Conservation (phyloP, 2,329 filamentous ascomycete genomes). For the Magnaporthales sp. region DNA sequence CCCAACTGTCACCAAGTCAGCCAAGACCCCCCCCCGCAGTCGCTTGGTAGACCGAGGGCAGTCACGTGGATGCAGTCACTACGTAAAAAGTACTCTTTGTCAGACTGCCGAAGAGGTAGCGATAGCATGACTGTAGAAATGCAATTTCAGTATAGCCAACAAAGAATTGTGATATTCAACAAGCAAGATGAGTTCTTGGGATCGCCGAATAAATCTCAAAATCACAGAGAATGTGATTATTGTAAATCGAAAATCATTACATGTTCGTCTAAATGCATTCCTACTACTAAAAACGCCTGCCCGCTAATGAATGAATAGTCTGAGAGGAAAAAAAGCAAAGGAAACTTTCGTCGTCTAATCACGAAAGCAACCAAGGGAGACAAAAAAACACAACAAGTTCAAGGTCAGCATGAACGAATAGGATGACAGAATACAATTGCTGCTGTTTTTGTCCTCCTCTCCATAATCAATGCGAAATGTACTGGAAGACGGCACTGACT, state of each 20-base stretch:
- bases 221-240: not conserved
- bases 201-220: not conserved
- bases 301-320: not conserved
- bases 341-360: not conserved
- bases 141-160: not conserved
- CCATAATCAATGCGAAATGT: conserved; percentile 68
- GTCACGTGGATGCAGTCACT: not conserved
- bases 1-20: conserved; percentile 1
- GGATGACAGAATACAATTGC: not conserved
- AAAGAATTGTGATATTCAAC: not conserved
- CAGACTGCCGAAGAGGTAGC: not conserved
- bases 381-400: not conserved
- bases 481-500: conserved; percentile 95
- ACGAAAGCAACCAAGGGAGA: not conserved
- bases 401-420: not conserved
- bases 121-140: not conserved
- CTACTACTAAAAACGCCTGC: not conserved
- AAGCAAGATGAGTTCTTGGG: not conserved
- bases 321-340: not conserved
- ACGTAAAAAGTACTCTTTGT: not conserved
- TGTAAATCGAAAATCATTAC: not conserved
- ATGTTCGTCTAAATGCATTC: not conserved
- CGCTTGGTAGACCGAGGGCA: not conserved
- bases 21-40: not conserved
- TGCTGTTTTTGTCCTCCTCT: not conserved